Evolutionary conservation across 257 asterid genomes (phyloP).

Genomic region (Scutellaria galericulata): DNA sequence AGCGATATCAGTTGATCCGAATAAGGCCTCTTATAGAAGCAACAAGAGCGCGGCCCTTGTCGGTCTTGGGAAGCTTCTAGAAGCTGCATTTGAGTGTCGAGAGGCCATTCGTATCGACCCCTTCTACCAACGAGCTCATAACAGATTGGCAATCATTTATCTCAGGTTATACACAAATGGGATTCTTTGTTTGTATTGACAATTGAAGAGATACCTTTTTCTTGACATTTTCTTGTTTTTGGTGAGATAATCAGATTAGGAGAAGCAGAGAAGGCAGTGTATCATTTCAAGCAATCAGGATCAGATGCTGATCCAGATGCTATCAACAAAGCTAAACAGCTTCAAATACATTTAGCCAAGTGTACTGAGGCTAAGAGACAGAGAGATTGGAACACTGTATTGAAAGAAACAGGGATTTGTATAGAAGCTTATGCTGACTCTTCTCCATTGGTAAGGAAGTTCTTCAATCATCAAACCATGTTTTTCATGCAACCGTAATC

Average conservation of each 20-base stretch:
- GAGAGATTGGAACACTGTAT: constrained; percentile 61
- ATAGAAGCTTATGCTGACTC: constrained; percentile 81
- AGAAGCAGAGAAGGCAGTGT: constrained; percentile 67
- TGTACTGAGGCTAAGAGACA: constrained; percentile 72
- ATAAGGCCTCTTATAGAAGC: constrained; percentile 93
- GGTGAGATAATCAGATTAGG: constrained; percentile 56
- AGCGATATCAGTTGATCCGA: constrained; percentile 88
- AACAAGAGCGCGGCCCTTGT: constrained; percentile 96
- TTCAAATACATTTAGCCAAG: constrained; percentile 54
- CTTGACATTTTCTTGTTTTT: neutral
- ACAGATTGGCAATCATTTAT: constrained; percentile 62
- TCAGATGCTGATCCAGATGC: constrained; percentile 83
- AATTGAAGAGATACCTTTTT: neutral
- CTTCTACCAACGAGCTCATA: constrained; percentile 71
- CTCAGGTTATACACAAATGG: constrained; percentile 48
- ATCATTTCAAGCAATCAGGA: constrained; percentile 79
- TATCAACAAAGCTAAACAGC: constrained; percentile 51
- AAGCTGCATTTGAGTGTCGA: constrained; percentile 84
- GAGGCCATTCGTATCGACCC: constrained; percentile 84
- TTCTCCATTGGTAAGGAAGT: constrained; percentile 63
- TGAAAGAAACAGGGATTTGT: constrained; percentile 57
- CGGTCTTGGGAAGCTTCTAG: constrained; percentile 87
- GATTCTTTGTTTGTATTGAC: neutral
- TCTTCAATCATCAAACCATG: no score
- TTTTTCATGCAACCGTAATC: neutral